A percentile compares a stretch with the other conserved stretches of the same genome.
phyloP scores from a whole-genome alignment of 352 stramenopile species.

The Phytophthora fragariae region DNA sequence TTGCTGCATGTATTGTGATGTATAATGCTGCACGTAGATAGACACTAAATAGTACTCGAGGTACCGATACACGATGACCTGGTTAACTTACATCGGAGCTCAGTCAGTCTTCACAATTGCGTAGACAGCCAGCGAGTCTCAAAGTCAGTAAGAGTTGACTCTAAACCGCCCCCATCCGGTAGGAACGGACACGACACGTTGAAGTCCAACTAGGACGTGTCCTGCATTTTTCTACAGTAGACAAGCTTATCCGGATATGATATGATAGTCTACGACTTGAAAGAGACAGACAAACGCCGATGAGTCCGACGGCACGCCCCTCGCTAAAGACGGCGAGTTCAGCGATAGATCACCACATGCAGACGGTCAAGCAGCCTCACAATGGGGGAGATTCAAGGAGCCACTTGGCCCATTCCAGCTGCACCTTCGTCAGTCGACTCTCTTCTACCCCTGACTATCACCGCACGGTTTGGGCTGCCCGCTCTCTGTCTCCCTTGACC shows the following conservation, averaged over 20 bases:
- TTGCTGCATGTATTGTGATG: neutral
- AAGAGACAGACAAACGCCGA: neutral
- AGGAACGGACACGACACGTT: neutral
- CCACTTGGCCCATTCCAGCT: constrained; percentile 24
- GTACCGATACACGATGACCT: too few species aligned
- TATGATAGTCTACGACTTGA: neutral
- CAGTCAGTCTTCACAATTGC: too few species aligned
- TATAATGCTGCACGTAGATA: neutral
- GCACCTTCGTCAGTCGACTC: constrained; percentile 20
- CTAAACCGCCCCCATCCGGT: neutral
- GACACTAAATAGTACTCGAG: neutral
- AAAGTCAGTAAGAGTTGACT: neutral
- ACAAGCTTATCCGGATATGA: neutral
- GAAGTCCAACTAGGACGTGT: neutral
- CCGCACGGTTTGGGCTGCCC: constrained; percentile 4
- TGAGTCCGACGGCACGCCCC: neutral
- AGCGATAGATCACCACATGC: neutral
- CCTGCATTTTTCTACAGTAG: neutral
- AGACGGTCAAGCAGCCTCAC: neutral
- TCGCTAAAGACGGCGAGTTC: neutral
- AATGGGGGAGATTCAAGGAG: neutral
- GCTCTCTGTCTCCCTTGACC: constrained; percentile 16
- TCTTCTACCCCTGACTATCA: constrained; percentile 9
- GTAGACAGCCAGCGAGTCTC: too few species aligned
- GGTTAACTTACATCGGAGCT: too few species aligned